Percentiles rank a stretch among this genome's conserved stretches.
phyloP scores from a whole-genome alignment of 2,329 filamentous ascomycete genomes.

The Aureobasidium sp. region DNA sequence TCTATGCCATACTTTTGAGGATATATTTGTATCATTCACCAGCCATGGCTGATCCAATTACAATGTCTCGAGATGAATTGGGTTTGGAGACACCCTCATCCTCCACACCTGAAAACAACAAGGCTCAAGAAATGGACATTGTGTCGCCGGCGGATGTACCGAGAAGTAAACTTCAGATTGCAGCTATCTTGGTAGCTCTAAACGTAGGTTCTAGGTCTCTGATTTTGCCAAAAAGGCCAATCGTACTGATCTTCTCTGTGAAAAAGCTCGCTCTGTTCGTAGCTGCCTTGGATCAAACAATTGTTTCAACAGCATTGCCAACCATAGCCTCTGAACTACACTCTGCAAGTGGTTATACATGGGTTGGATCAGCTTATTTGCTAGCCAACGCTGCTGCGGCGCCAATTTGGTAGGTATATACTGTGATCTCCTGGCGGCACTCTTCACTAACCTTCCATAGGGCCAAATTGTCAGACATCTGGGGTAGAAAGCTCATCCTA shows the following conservation, averaged over 20 bases:
- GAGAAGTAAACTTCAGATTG: conserved; percentile 16
- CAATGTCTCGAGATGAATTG: not conserved
- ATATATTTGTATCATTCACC: not conserved
- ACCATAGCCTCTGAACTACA: conserved; percentile 49
- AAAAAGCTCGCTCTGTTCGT: conserved; percentile 11
- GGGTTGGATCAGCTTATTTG: conserved; percentile 53
- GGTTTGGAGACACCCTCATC: not conserved
- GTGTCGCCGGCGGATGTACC: conserved; percentile 22
- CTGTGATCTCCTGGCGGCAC: not conserved
- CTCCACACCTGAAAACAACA: not conserved
- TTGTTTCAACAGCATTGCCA: conserved; percentile 17
- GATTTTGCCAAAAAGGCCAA: not conserved
- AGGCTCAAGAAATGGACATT: conserved; percentile 4
- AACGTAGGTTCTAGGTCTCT: not conserved
- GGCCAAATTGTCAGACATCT: conserved; percentile 51
- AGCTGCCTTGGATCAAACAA: conserved; percentile 24
- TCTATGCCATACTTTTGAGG: not conserved
- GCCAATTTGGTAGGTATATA: conserved; percentile 16
- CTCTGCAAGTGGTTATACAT: conserved; percentile 62
- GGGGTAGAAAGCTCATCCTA: conserved; percentile 47
- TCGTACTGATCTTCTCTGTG: not conserved
- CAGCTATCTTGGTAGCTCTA: not conserved
- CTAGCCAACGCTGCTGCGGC: conserved; percentile 18
- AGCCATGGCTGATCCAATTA: not conserved
- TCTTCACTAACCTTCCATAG: not conserved